Percentiles rank a stretch among this genome's conserved stretches.
Evolutionary conservation across 768 basidiomycete genomes (phyloP).

Genomic region (Kwoniella heveanensis): DNA sequence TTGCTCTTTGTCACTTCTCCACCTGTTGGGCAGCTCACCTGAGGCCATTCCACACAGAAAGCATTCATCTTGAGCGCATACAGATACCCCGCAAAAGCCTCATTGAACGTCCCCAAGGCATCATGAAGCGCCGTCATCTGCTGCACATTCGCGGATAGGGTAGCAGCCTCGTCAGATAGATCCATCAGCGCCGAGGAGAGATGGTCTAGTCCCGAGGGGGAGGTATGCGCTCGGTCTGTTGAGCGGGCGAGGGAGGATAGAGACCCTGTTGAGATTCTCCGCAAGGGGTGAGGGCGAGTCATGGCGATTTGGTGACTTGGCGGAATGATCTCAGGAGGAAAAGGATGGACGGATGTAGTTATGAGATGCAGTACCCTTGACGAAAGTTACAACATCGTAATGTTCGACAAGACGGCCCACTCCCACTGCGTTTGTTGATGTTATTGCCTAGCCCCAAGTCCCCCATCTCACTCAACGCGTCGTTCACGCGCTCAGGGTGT

Average conservation of each 20-base stretch:
- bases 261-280: slow-evolving; percentile 87
- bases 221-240: slow-evolving; percentile 63
- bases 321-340: too few species aligned
- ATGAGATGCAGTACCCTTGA: too few species aligned
- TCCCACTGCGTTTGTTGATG: too few species aligned
- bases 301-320: slow-evolving; percentile 16
- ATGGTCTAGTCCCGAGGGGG: slow-evolving; percentile 81
- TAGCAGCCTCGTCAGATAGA: slow-evolving; percentile 83
- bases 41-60: slow-evolving; percentile 88
- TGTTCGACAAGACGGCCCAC: too few species aligned
- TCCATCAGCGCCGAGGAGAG: slow-evolving; percentile 81
- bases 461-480: too few species aligned
- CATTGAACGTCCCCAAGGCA: slow-evolving; percentile 82
- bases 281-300: slow-evolving; percentile 63
- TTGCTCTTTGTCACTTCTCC: not conserved
- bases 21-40: slow-evolving; percentile 61
- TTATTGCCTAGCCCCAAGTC: too few species aligned
- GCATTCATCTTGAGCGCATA: slow-evolving; percentile 94
- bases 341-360: too few species aligned
- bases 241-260: slow-evolving; percentile 82
- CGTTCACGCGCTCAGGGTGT: too few species aligned
- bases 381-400: too few species aligned
- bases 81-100: slow-evolving; percentile 86
- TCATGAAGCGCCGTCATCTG: slow-evolving; percentile 71
- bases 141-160: slow-evolving; percentile 73